phyloP scores from a whole-genome alignment of 1,284 basidiomycete species.

The Phenoliferia sp. region DNA sequence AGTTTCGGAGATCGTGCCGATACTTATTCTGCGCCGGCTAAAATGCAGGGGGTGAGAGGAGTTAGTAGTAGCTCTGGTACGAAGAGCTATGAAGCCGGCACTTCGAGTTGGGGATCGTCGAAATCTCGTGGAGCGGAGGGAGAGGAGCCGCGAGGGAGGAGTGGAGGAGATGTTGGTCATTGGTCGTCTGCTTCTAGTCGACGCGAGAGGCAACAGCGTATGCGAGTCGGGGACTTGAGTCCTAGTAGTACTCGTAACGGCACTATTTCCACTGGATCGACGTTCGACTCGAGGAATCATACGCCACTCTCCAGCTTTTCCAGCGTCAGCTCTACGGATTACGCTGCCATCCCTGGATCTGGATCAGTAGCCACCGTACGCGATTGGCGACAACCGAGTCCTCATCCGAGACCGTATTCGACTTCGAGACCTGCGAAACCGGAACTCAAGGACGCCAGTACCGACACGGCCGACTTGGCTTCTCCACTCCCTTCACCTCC shows the following conservation, averaged over 20 bases:
- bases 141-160: neutral
- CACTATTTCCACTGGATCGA: slow-evolving; percentile 8
- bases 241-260: slow-evolving; percentile 21
- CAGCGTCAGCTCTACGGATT: slow-evolving; percentile 17
- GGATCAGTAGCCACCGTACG: slow-evolving; percentile 11
- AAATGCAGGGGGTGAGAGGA: slow-evolving; percentile 28
- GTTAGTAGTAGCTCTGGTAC: neutral
- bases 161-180: slow-evolving; percentile 11
- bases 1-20: slow-evolving; percentile 26
- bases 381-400: slow-evolving; percentile 6
- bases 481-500: neutral
- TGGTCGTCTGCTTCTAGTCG: slow-evolving; percentile 30
- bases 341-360: neutral
- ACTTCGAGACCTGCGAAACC: slow-evolving; percentile 9
- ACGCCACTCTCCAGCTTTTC: slow-evolving; percentile 28
- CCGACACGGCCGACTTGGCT: slow-evolving; percentile 26
- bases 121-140: slow-evolving; percentile 13
- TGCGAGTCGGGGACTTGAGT: slow-evolving; percentile 15
- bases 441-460: slow-evolving; percentile 23
- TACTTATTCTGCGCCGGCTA: slow-evolving; percentile 34
- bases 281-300: slow-evolving; percentile 17
- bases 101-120: slow-evolving; percentile 25
- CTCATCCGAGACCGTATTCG: neutral
- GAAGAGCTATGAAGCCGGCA: slow-evolving; percentile 11
- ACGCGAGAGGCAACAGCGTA: slow-evolving; percentile 23